These are phyloP conservation scores for Chloropicon primus DNA, from an alignment of 139 green algal genomes.

Conservation along the genomic window DNA sequence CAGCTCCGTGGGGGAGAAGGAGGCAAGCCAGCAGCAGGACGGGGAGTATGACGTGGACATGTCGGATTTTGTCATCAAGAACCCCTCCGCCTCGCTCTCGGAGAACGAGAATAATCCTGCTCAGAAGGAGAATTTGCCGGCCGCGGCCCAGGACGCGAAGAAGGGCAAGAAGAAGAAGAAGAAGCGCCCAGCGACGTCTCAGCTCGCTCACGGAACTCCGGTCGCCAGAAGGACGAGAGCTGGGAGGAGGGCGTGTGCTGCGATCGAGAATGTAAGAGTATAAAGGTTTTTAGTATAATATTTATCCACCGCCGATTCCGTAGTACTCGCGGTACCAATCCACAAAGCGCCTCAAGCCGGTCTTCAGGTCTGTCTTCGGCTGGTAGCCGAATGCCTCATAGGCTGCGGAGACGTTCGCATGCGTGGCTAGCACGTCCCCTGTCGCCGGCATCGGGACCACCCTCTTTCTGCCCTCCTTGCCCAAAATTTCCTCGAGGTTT, in stretches of 20 bases:
- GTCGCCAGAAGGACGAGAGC: neutral
- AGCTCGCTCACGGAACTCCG: neutral
- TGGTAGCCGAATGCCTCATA: slow-evolving; percentile 26
- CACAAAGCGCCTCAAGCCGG: slow-evolving; percentile 44
- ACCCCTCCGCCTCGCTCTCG: too few relatives aligned
- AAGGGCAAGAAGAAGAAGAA: neutral
- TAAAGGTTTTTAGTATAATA: neutral
- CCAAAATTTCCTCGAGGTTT: slow-evolving; percentile 40
- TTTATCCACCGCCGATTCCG: neutral
- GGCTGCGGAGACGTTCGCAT: slow-evolving; percentile 51
- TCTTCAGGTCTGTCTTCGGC: slow-evolving; percentile 7
- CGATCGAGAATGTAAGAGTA: neutral
- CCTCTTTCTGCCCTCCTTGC: slow-evolving; percentile 27
- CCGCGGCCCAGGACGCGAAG: neutral
- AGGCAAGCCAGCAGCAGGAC: neutral
- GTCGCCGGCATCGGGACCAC: slow-evolving; percentile 41
- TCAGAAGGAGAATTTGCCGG: neutral
- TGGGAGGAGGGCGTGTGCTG: neutral
- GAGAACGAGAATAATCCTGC: neutral
- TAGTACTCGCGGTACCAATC: slow-evolving; percentile 54
- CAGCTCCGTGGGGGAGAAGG: neutral
- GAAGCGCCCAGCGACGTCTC: neutral
- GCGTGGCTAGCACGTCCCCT: slow-evolving; percentile 59
- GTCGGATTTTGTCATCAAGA: too few relatives aligned
- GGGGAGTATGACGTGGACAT: too few relatives aligned